Evolutionary conservation across 768 basidiomycete genomes (phyloP), one percentile per base, ranked within the genome.

Genomic region (Mycena olivaceomarginata): DNA sequence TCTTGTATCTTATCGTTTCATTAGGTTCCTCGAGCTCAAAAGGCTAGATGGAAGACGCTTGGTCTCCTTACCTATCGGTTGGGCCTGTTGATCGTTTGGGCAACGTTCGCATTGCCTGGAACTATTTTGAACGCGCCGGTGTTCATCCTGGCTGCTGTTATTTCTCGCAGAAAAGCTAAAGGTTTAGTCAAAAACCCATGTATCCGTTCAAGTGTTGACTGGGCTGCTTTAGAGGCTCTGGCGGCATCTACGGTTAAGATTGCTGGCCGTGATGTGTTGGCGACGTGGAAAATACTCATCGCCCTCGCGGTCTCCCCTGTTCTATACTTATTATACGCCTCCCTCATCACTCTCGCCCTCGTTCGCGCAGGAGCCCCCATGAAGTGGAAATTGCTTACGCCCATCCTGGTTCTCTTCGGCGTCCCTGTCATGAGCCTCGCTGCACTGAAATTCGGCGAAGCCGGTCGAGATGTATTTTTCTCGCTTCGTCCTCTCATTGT

Each of bases 221-320:
- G 16, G 31, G 46, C 31, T 59, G 43, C 51, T 63, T 69, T 84
- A 98, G 98, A 97, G 91, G 98, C 98, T 12, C 93, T 99, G 70
- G 98, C 98, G 43, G 97, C 94, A 7, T 98, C 98, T 16, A 93
- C 92, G 7, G 98, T 99, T 83, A 99, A 99, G 86, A 92, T 99
- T 66, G 96, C 96, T 31, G 98, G 94, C n/a, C 91, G 96, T 41
- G 98, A 99, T 81, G 98, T 98, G n/a, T 88, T 99, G 22, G 97
- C 96, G 0, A 97, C 97, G 6, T 99, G 98, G 98, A 99, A 99
- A 84, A 93, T 99, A 46, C 90, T 99, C 22, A 96, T 99, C 71
- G 97, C 97, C 6, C 88, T 98, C 68, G 98, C 93, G 22, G 88
- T 96, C 53, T 94, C 96, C 5, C 98, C 98, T 13, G 87, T 97